Percentiles rank a stretch among this genome's conserved stretches.
Evolutionary conservation across 257 asterid species (phyloP).

Genomic region (Anisodus acutangulus): DNA sequence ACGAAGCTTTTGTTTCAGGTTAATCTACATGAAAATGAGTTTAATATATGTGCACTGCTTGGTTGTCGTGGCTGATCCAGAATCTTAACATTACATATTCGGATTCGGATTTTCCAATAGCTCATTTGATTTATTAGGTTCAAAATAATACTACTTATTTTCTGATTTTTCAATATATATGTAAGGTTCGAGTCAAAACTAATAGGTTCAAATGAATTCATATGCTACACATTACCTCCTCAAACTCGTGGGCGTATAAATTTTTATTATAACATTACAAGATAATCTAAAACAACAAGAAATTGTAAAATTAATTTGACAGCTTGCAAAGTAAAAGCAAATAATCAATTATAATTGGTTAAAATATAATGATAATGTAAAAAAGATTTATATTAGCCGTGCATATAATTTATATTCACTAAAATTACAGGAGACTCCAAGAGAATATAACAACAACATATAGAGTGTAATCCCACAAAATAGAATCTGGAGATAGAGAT

Average conservation of each 20-base stretch:
- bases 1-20: conserved; percentile 51
- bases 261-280: too few relatives aligned
- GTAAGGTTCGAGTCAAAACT: not conserved
- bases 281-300: too few relatives aligned
- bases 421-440: too few relatives aligned
- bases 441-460: too few relatives aligned
- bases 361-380: not conserved
- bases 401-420: not conserved
- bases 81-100: not conserved
- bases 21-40: conserved; percentile 20
- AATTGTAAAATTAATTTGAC: not conserved
- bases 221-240: not conserved
- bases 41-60: not conserved
- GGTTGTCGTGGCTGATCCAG: too few relatives aligned
- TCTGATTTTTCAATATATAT: not conserved
- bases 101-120: not conserved
- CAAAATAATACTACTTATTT: too few relatives aligned
- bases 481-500: too few relatives aligned
- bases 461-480: too few relatives aligned
- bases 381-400: not conserved
- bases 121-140: too few relatives aligned
- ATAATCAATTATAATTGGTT: not conserved
- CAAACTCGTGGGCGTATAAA: not conserved
- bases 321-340: not conserved
- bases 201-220: not conserved